Evolutionary conservation across 2,329 filamentous ascomycete genomes (phyloP).

Genomic region (Pochonia chlamydosporia): DNA sequence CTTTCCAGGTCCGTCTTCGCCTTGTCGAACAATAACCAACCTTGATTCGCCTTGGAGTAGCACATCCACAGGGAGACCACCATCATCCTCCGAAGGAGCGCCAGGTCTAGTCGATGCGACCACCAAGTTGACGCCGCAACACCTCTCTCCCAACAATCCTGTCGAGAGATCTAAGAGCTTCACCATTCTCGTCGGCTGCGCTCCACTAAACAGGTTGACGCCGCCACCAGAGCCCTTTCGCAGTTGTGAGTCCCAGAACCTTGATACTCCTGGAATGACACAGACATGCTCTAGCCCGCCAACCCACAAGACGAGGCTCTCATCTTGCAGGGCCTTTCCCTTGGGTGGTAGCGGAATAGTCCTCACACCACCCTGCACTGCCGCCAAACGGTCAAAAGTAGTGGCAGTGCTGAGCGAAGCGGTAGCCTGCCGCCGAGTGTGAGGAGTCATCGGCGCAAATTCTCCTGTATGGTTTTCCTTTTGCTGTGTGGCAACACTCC

Average conservation of each 20-base stretch:
- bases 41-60: slow-evolving; percentile 51
- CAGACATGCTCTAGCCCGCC: slow-evolving; percentile 51
- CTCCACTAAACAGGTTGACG: slow-evolving; percentile 50
- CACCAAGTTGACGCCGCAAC: slow-evolving; percentile 44
- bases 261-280: slow-evolving; percentile 47
- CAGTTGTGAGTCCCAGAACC: slow-evolving; percentile 56
- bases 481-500: slow-evolving; percentile 29
- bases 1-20: slow-evolving; percentile 40
- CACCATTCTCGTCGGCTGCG: slow-evolving; percentile 49
- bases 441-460: slow-evolving; percentile 60
- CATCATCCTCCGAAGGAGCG: slow-evolving; percentile 19
- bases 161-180: slow-evolving; percentile 47
- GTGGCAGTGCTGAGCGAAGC: slow-evolving; percentile 35
- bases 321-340: slow-evolving; percentile 41
- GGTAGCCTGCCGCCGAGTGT: slow-evolving; percentile 49
- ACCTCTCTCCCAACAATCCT: slow-evolving; percentile 52
- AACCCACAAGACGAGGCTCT: slow-evolving; percentile 52
- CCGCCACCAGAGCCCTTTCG: slow-evolving; percentile 44
- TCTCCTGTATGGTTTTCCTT: slow-evolving; percentile 37
- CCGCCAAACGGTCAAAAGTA: slow-evolving; percentile 44
- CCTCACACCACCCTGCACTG: slow-evolving; percentile 47
- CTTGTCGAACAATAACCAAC: slow-evolving; percentile 48
- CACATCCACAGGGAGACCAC: slow-evolving; percentile 45
- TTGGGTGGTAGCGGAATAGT: slow-evolving; percentile 39
- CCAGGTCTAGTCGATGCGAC: slow-evolving; percentile 24